These are phyloP conservation scores for Aquilaria yunnanensis DNA, from an alignment of 345 rosid genomes.

Conservation along the genomic window DNA sequence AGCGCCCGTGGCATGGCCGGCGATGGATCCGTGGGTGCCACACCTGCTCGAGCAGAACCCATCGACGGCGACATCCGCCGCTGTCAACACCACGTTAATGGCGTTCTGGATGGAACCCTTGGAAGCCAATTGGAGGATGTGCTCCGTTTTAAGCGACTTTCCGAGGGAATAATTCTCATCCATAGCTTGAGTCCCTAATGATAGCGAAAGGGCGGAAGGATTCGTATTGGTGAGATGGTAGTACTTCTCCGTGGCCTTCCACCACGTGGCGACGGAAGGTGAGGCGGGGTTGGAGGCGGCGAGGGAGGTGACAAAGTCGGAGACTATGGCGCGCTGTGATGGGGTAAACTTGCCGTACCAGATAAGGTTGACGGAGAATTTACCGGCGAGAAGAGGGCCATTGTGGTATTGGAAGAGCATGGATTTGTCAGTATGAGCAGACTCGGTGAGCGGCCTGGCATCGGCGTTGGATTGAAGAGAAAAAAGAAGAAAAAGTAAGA, in stretches of 20 bases:
- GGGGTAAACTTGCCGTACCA: constrained; percentile 83
- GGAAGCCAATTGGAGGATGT: constrained; percentile 42
- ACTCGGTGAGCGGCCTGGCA: constrained; percentile 3
- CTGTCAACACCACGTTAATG: constrained; percentile 45
- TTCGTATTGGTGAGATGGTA: constrained; percentile 30
- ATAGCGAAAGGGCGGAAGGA: constrained; percentile 19
- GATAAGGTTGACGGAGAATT: constrained; percentile 54
- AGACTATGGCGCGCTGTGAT: constrained; percentile 53
- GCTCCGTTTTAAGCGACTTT: constrained; percentile 39
- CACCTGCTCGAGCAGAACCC: constrained; percentile 48
- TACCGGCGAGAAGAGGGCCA: constrained; percentile 68
- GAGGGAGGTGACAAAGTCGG: constrained; percentile 53
- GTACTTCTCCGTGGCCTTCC: constrained; percentile 55
- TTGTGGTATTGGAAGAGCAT: constrained; percentile 49
- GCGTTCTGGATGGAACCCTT: constrained; percentile 39
- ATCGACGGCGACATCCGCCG: constrained; percentile 41
- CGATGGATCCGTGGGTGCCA: constrained; percentile 49
- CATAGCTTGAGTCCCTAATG: constrained; percentile 34
- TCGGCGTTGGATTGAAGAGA: background rate
- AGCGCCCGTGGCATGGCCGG: constrained; percentile 18
- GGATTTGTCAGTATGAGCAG: constrained; percentile 7
- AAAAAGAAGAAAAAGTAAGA: constrained; percentile 5
- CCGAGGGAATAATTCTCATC: constrained; percentile 56
- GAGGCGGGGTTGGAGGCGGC: constrained; percentile 20
- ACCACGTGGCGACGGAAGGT: constrained; percentile 69